Evolutionary conservation across 2,329 filamentous ascomycete species (phyloP), one percentile per base, ranked within the genome.

Genomic region (Ceratocystis ficicola): DNA sequence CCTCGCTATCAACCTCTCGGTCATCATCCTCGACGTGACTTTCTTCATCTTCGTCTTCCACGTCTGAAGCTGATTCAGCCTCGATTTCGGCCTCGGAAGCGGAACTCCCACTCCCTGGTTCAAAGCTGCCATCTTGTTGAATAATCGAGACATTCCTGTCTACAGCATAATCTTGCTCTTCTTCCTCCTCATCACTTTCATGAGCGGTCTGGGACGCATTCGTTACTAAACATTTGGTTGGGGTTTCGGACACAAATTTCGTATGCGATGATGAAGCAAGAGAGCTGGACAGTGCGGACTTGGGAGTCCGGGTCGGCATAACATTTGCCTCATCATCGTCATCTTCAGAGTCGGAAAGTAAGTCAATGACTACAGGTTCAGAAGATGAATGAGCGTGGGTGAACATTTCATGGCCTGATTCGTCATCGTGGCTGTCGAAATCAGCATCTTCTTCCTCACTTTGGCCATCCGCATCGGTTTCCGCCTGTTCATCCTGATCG

Each of bases 331-430:
- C 63, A 10, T 7, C 30, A 32, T 77, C 73, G 57, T 75, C 74
- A 41, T 80, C 78, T 1, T 80, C 78, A 2, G 76, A 78, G 66
- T 80, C 77, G 0, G 79, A 80, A 2, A 81, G 71, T 8, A 81
- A 70, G 64, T 75, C 76, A 67, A 81, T 81, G 20, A 80, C 74
- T 3, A 80, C 74, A 1, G 77, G 77, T 6, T 73, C 71, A 6
- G 71, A 71, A 1, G 73, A 67, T 8, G 68, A 68, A 10, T 44
- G 17, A 22, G 20, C 22, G 22, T n/a, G n/a, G n/a, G 25, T 8
- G 15, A 30, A 57, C 15, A n/a, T 17, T 30, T n/a, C 28, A 15
- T 57, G 22, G 28, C 17, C 30, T 17, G 70, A 44, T 64, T 67
- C 44, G 41, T 41, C 17, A 3, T 67, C 25, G 22, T 63, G 52